Conservation (phyloP, 768 basidiomycete genomes). For the Boletus rubroflammeus region DNA sequence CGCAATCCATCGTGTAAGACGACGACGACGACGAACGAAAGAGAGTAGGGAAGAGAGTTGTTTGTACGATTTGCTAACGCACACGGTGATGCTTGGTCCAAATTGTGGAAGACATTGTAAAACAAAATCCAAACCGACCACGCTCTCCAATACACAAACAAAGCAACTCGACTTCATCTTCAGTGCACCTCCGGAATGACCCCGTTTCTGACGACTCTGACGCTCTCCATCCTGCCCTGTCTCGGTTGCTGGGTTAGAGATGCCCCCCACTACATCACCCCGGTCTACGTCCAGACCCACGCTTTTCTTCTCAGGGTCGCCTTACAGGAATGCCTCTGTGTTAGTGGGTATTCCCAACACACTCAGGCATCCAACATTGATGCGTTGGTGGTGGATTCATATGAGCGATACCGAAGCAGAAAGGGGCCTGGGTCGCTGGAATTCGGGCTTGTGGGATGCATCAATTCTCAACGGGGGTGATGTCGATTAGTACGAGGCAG, state of each 20-base stretch:
- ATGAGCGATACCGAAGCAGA: too few relatives aligned
- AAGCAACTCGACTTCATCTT: slow-evolving; percentile 18
- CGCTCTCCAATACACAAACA: slow-evolving; percentile 41
- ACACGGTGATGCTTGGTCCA: slow-evolving; percentile 58
- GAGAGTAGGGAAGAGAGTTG: slow-evolving; percentile 33
- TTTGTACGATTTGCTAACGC: slow-evolving; percentile 58
- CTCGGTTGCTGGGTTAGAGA: background rate
- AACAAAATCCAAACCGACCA: slow-evolving; percentile 55
- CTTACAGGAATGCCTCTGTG: background rate
- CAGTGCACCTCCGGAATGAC: background rate
- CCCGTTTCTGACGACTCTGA: background rate
- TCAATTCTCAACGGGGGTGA: background rate
- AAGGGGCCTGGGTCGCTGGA: too few relatives aligned
- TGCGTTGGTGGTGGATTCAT: background rate
- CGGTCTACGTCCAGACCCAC: background rate
- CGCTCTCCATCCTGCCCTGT: background rate
- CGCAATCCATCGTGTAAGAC: slow-evolving; percentile 24
- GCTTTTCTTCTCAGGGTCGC: background rate
- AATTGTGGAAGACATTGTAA: slow-evolving; percentile 73
- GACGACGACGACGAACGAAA: slow-evolving; percentile 31
- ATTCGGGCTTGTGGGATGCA: background rate
- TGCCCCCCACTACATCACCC: background rate
- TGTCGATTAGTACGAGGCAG: background rate
- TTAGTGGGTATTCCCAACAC: background rate
- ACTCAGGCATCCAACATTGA: background rate